Base-by-base conservation (phyloP, 768 basidiomycete genomes). In the Boletus sensibilis region DNA sequence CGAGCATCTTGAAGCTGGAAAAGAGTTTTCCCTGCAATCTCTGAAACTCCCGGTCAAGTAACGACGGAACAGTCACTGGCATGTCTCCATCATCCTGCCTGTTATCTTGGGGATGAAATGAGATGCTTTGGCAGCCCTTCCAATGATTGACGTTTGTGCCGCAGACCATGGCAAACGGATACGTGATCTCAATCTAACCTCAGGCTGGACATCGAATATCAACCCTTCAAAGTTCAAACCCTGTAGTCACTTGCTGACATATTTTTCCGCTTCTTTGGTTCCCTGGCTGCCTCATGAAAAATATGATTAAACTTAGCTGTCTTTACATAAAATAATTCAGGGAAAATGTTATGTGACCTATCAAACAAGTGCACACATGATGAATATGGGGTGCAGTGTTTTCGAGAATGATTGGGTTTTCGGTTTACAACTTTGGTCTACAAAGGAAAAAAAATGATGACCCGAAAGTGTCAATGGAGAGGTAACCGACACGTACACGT, bases 401-500 rank as follows among this genome's bases (percentile, higher is more conserved):
- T 38, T 25, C 29, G 11, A 29, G 40, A 23, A 50, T 43, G 41
- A 37, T 40, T n/a, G 39, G 29, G 41, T 4, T 20, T 34, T 39
- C 45, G 16, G 12, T 54, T 35, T 57, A 64, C 43, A 61, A 49
- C 51, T 58, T 58, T 74, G 63, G 55, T 74, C 71, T 71, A 31
- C n/a, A 34, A 20, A n/a, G 38, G 33, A 18, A 45, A 56, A 31
- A 33, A 33, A 23, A 51, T 50, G 31, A 53, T 14, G 45, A 44
- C 8, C 37, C 23, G 16, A 45, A 53, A 50, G n/a, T 12, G n/a
- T n/a, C n/a, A n/a, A n/a, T n/a, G 29, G n/a, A 42, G 0, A 13
- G 20, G 35, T 39, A 35, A 18, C 37, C 40, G 11, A 53, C 14
- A 20, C 75, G 56, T 56, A 76, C 74, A 73, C 1, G 63, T 74